Evolutionary conservation across 768 basidiomycete genomes (phyloP), one percentile per base, ranked within the genome.

Genomic region (Peribolospora kevripleyi): DNA sequence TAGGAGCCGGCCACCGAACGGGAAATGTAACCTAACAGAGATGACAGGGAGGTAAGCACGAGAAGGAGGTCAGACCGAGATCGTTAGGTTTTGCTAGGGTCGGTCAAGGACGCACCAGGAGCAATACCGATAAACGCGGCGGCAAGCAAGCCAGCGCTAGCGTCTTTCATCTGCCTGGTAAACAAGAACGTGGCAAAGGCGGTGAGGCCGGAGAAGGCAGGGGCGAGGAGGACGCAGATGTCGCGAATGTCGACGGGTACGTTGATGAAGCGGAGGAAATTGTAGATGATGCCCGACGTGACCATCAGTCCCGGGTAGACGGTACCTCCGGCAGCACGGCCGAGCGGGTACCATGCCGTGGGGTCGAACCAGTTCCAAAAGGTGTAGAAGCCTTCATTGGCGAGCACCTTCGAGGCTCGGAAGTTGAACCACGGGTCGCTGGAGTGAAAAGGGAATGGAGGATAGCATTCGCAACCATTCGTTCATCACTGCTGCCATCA

Each of bases 291-390:
- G 53, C 91, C 93, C 61, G 86, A 86, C 36, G 93, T 98, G 38
- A 84, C 86, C 93, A 97, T 98, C 45, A 97, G 72, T 58, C 93
- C 93, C 13, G 93, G 93, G 66, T 95, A 98, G 63, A 98, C 84
- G 10, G 93, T 98, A 52, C 91, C 91, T 53, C 93, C 93, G 48
- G 97, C 93, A 51, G 93, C 88, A 63, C 93, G 86, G 48, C 93
- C 93, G 0, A 98, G 78, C 8, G 93, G 93, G 63, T 98, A 97
- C 93, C 93, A 98, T 61, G 91, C 91, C 3, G 91, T 93, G 25
- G 90, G 90, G 69, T 98, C 93, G 66, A 98, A 98, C 93, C 93
- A 98, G 65, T 98, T 98, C 93, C 93, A 98, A 71, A 98, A 97
- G 79, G 91, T 90, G 73, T 95, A 90, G 71, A 98, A 97, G 13